phyloP scores from a whole-genome alignment of 805 yeast species.

The Zygotorulaspora danielsina region DNA sequence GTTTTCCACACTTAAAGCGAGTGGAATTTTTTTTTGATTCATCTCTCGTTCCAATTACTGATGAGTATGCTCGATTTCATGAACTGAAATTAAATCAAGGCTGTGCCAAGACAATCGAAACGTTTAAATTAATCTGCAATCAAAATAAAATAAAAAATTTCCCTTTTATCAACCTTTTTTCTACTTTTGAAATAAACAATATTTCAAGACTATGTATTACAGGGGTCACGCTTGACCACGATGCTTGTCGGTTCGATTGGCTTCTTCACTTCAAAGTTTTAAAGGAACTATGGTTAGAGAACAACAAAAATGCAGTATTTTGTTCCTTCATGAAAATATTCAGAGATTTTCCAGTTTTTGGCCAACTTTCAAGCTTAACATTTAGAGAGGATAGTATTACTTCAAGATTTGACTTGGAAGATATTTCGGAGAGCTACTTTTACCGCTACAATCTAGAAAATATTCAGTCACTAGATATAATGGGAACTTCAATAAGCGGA shows the following conservation, averaged over 20 bases:
- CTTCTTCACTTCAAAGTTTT: conserved; percentile 20
- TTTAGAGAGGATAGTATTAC: conserved; percentile 27
- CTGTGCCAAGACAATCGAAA: conserved; percentile 20
- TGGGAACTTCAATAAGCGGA: conserved; percentile 33
- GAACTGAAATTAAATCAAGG: conserved; percentile 5
- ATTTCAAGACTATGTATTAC: conserved; percentile 20
- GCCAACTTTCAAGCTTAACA: conserved; percentile 21
- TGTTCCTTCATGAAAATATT: conserved; percentile 18
- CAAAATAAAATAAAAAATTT: conserved; percentile 17
- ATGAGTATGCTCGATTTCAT: conserved; percentile 4
- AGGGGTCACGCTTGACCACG: conserved; percentile 19
- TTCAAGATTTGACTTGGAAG: conserved; percentile 15
- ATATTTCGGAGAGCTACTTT: conserved; percentile 13
- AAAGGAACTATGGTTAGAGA: conserved; percentile 32
- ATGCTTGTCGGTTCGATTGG: conserved; percentile 22
- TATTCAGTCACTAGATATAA: conserved; percentile 24
- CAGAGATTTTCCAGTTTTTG: conserved; percentile 16
- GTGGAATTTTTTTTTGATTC: conserved; percentile 23
- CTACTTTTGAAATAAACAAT: conserved; percentile 7
- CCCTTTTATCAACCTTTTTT: conserved; percentile 17
- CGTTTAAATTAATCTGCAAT: conserved; percentile 26
- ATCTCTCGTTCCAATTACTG: conserved; percentile 16
- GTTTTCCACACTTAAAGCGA: conserved; percentile 18
- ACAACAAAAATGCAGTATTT: conserved; percentile 23
- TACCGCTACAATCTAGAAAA: conserved; percentile 17